Conservation (phyloP, 2,329 filamentous ascomycete species). For the Microcera coccophila region DNA sequence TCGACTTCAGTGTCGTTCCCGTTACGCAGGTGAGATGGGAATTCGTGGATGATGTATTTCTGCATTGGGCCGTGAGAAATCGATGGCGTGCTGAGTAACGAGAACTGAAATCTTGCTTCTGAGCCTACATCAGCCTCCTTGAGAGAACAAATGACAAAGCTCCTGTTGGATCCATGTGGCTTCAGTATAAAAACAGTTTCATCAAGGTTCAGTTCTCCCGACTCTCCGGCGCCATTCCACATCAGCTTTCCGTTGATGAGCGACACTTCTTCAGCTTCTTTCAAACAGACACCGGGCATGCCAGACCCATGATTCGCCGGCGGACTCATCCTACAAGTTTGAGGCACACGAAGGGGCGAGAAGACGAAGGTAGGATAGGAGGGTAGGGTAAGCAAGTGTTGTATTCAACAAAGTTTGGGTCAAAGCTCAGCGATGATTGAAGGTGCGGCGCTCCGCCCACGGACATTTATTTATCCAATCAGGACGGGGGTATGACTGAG, state of each 20-base stretch:
- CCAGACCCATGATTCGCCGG: no score
- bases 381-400: no score
- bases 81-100: slow-evolving; percentile 26
- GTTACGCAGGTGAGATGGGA: slow-evolving; percentile 38
- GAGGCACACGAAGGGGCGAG: no score
- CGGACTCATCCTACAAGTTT: no score
- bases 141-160: slow-evolving; percentile 37
- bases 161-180: not conserved
- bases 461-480: no score
- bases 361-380: no score
- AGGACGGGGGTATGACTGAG: no score
- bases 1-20: slow-evolving; percentile 41
- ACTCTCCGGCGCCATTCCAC: slow-evolving; percentile 22
- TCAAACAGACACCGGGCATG: no score
- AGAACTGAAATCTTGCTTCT: slow-evolving; percentile 27
- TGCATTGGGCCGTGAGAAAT: slow-evolving; percentile 38
- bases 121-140: slow-evolving; percentile 29
- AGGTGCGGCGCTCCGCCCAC: no score
- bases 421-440: no score
- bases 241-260: slow-evolving; percentile 23
- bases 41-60: slow-evolving; percentile 32
- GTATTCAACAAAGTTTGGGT: no score
- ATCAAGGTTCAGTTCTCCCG: slow-evolving; percentile 17
- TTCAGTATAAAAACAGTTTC: slow-evolving; percentile 30
- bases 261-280: slow-evolving; percentile 19